phyloP scores from a whole-genome alignment of 2,329 filamentous ascomycete genomes.

The Talaromyces sp. region DNA sequence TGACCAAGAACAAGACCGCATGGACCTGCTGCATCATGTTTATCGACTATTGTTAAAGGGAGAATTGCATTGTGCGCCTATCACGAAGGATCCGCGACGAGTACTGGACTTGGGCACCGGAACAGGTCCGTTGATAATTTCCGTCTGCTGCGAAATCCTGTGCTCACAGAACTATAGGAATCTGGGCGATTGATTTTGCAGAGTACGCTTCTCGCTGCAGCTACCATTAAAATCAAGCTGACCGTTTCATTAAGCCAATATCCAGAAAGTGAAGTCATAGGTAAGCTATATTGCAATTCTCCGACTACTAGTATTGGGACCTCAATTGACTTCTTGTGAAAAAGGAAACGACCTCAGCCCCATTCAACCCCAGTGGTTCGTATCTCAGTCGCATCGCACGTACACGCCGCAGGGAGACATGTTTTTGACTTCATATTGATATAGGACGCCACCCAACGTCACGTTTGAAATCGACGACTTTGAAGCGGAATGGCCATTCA shows the following conservation, averaged over 20 bases:
- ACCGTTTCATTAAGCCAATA: slow-evolving; percentile 13
- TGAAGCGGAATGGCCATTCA: slow-evolving; percentile 20
- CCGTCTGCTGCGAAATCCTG: background rate
- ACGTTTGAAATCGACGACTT: slow-evolving; percentile 23
- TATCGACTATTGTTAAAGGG: slow-evolving; percentile 24
- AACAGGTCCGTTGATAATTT: slow-evolving; percentile 1
- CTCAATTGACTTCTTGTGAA: background rate
- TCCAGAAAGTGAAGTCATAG: slow-evolving; percentile 16
- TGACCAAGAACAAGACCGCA: slow-evolving; percentile 29
- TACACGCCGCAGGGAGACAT: background rate
- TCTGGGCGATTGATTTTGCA: slow-evolving; percentile 13
- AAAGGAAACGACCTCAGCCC: slow-evolving; percentile 18
- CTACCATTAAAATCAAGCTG: background rate
- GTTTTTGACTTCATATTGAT: background rate
- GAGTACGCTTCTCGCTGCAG: slow-evolving; percentile 3
- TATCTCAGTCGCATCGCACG: background rate
- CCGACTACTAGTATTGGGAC: background rate
- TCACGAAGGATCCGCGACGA: slow-evolving; percentile 17
- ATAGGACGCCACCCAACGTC: slow-evolving; percentile 21
- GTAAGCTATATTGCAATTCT: background rate
- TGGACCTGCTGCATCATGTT: slow-evolving; percentile 31
- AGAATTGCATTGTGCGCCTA: slow-evolving; percentile 25
- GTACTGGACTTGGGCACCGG: slow-evolving; percentile 38
- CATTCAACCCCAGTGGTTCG: slow-evolving; percentile 18
- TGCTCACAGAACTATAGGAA: background rate